Conservation (phyloP, 106 monocot species). For the Dioscorea alata region DNA sequence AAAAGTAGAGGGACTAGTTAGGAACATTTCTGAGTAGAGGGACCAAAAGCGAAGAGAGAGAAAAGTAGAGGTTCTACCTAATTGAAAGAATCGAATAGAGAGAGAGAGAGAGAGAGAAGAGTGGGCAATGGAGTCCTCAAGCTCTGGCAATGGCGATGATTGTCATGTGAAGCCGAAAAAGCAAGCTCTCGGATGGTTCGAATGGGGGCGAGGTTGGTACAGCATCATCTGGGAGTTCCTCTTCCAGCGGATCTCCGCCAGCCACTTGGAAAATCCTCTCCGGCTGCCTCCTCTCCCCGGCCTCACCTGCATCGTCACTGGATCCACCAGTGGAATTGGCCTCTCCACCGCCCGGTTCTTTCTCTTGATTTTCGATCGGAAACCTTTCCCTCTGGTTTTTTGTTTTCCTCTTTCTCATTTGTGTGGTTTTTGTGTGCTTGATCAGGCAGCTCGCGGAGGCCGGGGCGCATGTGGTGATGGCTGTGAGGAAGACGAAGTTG, state of each 20-base stretch:
- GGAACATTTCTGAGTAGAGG: too few species aligned
- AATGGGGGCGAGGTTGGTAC: constrained; percentile 80
- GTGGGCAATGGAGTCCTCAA: neutral
- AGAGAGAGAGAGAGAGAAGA: neutral
- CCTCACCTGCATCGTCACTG: constrained; percentile 75
- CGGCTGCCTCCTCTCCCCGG: constrained; percentile 66
- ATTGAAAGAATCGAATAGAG: neutral
- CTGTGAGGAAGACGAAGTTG: constrained; percentile 65
- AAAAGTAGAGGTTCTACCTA: too few species aligned
- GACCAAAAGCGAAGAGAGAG: too few species aligned
- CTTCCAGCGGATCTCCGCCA: constrained; percentile 85
- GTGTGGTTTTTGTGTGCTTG: neutral
- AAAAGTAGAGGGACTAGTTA: too few species aligned
- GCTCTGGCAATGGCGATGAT: too few species aligned
- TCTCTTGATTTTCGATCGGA: neutral
- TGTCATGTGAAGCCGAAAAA: constrained; percentile 17
- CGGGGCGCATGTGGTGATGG: constrained; percentile 95
- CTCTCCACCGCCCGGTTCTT: constrained; percentile 69
- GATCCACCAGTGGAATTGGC: constrained; percentile 91
- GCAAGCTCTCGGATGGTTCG: constrained; percentile 73
- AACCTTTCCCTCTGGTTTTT: neutral
- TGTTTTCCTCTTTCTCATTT: neutral
- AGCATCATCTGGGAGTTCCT: constrained; percentile 71
- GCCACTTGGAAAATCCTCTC: constrained; percentile 80
- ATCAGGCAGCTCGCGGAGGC: constrained; percentile 78